A percentile compares a stretch with the other conserved stretches of the same genome.
phyloP scores from a whole-genome alignment of 345 rosid genomes.

The Draba incana region DNA sequence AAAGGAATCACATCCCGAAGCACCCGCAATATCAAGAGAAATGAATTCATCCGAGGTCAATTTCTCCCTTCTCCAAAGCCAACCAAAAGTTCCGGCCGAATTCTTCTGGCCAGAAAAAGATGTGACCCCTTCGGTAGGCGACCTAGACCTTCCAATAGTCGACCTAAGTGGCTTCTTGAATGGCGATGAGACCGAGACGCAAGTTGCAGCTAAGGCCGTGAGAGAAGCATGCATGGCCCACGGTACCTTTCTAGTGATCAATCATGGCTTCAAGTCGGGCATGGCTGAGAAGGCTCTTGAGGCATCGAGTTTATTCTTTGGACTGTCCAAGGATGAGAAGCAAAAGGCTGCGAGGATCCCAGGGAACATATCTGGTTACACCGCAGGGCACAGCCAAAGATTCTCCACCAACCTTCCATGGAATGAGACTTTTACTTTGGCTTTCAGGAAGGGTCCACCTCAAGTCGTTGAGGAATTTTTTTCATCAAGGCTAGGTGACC shows the following conservation, averaged over 20 bases:
- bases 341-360: constrained; percentile 35
- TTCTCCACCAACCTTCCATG: constrained; percentile 61
- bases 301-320: constrained; percentile 45
- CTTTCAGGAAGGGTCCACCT: constrained; percentile 27
- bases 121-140: constrained; percentile 36
- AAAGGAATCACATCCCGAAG: background rate
- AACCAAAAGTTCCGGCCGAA: constrained; percentile 37
- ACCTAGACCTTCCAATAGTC: constrained; percentile 51
- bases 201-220: constrained; percentile 39
- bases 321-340: constrained; percentile 41
- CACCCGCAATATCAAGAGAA: background rate
- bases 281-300: constrained; percentile 46
- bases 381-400: constrained; percentile 52
- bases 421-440: constrained; percentile 66
- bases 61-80: constrained; percentile 38
- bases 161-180: constrained; percentile 52
- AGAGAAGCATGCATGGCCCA: constrained; percentile 57
- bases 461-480: constrained; percentile 45
- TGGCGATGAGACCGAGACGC: constrained; percentile 46
- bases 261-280: constrained; percentile 54
- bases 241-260: constrained; percentile 69
- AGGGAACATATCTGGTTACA: constrained; percentile 49
- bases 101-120: constrained; percentile 56
- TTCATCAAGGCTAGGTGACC: constrained; percentile 42
- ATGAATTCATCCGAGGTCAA: constrained; percentile 30